Evolutionary conservation across 2,329 filamentous ascomycete genomes (phyloP).

Genomic region (Pseudocercospora vitis): DNA sequence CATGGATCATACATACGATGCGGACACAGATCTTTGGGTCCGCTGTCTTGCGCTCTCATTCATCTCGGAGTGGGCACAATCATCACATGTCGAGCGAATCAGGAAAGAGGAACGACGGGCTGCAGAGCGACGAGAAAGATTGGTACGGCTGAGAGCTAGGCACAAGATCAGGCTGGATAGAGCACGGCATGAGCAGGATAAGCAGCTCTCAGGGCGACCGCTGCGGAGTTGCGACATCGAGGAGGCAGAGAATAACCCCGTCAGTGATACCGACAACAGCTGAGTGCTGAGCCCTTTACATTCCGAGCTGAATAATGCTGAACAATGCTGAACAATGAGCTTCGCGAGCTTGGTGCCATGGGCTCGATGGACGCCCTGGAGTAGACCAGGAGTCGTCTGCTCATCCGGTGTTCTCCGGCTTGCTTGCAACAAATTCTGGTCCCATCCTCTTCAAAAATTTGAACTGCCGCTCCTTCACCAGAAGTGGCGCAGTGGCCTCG

Average conservation of each 20-base stretch:
- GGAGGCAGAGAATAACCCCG: not conserved
- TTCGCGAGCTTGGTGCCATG: not conserved
- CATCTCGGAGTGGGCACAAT: no score
- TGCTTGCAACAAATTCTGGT: constrained; percentile 9
- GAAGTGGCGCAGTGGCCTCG: constrained; percentile 43
- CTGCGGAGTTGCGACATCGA: not conserved
- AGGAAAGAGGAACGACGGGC: not conserved
- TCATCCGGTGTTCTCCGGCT: constrained; percentile 11
- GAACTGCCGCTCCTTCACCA: constrained; percentile 42
- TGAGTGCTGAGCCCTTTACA: not conserved
- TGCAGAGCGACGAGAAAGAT: not conserved
- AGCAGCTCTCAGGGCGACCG: not conserved
- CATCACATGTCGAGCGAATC: no score
- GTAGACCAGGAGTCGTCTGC: not conserved
- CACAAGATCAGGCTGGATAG: not conserved
- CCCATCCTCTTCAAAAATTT: constrained; percentile 16
- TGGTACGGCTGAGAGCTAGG: not conserved
- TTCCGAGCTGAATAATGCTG: not conserved
- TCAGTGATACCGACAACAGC: not conserved
- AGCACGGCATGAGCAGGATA: not conserved
- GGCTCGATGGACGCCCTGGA: no score
- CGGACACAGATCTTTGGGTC: no score
- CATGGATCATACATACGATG: no score
- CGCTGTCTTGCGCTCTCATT: no score
- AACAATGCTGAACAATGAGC: no score